phyloP scores from a whole-genome alignment of 1,139 yeast genomes.

The Hanseniaspora sp. region DNA sequence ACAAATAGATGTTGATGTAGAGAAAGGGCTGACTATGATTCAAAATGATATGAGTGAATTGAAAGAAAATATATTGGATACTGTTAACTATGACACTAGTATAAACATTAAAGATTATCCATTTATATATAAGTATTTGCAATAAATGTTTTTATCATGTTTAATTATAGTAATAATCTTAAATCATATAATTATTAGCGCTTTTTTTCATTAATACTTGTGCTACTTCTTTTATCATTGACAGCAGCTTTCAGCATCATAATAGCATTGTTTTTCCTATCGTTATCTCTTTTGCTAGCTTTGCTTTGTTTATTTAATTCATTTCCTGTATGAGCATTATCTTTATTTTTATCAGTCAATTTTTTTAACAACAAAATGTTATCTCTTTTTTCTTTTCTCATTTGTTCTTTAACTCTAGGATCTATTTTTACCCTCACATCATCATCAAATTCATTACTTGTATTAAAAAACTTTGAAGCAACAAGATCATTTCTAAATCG shows the following conservation, averaged over 20 bases:
- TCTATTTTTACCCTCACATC: background rate
- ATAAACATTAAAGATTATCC: constrained; percentile 5
- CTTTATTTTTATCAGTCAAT: background rate
- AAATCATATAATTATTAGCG: background rate
- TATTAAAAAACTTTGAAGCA: constrained; percentile 6
- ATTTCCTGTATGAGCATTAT: too few relatives aligned
- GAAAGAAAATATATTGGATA: background rate
- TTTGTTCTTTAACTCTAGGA: background rate
- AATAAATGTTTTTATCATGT: background rate
- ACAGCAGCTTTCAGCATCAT: background rate
- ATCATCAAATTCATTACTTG: background rate
- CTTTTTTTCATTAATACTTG: background rate
- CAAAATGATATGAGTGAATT: background rate
- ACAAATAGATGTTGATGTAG: background rate
- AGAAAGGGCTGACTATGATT: background rate
- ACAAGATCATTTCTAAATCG: constrained; percentile 3
- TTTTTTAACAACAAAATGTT: constrained; percentile 3
- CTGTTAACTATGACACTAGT: background rate
- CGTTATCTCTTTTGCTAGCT: background rate
- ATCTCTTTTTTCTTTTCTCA: constrained; percentile 1
- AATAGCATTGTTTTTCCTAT: background rate
- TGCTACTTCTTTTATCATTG: background rate
- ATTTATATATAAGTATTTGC: background rate
- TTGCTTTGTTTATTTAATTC: background rate
- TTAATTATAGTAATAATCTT: background rate